Conservation (phyloP, 2,329 filamentous ascomycete genomes). For the Epichloe bromicola region DNA sequence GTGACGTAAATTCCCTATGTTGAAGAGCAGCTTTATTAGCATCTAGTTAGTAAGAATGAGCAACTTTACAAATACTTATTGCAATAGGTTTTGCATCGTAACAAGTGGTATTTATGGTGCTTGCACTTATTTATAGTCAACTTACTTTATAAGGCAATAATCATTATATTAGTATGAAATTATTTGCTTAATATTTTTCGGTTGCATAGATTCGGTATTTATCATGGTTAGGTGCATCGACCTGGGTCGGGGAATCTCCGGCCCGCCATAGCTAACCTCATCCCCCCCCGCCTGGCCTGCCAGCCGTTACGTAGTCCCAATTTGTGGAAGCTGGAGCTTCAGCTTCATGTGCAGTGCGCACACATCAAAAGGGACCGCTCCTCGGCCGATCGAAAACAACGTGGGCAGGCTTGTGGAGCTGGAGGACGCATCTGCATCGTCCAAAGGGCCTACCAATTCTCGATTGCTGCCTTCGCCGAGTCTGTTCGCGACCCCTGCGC, state of each 20-base stretch:
- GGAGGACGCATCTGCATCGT: background rate
- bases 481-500: background rate
- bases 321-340: background rate
- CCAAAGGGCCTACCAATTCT: background rate
- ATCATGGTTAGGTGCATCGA: too few species aligned
- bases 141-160: too few species aligned
- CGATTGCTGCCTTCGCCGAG: background rate
- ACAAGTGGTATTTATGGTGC: too few species aligned
- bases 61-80: too few species aligned
- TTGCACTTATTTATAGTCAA: too few species aligned
- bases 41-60: too few species aligned
- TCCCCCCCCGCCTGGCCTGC: constrained; percentile 4
- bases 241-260: constrained; percentile 6
- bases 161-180: too few species aligned
- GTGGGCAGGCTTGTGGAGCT: background rate
- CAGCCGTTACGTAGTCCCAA: constrained; percentile 6
- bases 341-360: background rate
- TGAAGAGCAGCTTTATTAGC: too few species aligned
- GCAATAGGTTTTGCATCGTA: too few species aligned
- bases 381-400: background rate
- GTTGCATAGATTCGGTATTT: too few species aligned
- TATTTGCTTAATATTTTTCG: too few species aligned
- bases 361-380: background rate
- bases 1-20: too few species aligned
- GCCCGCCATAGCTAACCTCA: constrained; percentile 6